A percentile compares a stretch with the other conserved stretches of the same genome.
phyloP scores from a whole-genome alignment of 2,329 filamentous ascomycete species.

The Botrytis squamosa region DNA sequence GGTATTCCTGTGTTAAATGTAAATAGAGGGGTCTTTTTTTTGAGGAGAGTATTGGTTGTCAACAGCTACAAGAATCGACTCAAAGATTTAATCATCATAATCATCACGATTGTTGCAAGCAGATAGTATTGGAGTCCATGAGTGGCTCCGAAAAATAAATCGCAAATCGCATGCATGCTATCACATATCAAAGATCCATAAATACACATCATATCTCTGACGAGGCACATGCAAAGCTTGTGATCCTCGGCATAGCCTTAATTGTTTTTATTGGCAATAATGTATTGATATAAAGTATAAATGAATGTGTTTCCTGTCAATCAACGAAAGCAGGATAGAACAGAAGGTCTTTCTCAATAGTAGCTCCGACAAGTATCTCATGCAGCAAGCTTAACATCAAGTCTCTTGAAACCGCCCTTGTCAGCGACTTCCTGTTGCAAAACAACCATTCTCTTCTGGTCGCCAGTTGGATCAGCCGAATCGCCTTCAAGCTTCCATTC shows the following conservation, averaged over 20 bases:
- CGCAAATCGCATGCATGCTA: neutral
- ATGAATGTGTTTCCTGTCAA: neutral
- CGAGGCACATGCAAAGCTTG: neutral
- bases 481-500: constrained; percentile 64
- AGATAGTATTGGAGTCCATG: neutral
- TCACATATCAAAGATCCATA: neutral
- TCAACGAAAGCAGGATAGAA: neutral
- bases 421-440: constrained; percentile 66
- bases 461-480: constrained; percentile 64
- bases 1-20: neutral
- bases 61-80: neutral
- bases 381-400: constrained; percentile 37
- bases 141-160: neutral
- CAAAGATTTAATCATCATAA: neutral
- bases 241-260: too few relatives aligned
- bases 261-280: neutral
- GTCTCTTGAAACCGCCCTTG: constrained; percentile 62
- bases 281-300: neutral
- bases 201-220: neutral
- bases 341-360: neutral
- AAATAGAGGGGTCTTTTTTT: neutral
- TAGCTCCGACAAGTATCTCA: neutral
- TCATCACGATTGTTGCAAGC: neutral
- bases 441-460: constrained; percentile 72
- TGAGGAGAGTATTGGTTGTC: neutral